Evolutionary conservation across 1,139 yeast species (phyloP).

Genomic region (Scheffersomyces cryptocercus): DNA sequence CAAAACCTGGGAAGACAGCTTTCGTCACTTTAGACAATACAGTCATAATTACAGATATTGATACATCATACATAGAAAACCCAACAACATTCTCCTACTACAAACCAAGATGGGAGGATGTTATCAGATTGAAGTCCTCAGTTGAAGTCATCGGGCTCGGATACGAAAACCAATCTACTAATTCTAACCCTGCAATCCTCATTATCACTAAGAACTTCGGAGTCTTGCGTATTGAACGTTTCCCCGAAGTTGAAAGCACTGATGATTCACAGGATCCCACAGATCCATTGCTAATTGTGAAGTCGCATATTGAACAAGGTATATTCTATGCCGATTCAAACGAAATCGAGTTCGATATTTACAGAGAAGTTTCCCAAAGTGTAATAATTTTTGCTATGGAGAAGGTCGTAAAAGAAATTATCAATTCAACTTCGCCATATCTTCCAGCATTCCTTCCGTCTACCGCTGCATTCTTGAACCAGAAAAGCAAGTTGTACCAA

Average conservation of each 20-base stretch:
- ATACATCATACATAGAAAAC: constrained; percentile 36
- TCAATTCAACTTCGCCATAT: constrained; percentile 45
- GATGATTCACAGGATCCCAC: constrained; percentile 7
- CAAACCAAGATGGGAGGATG: constrained; percentile 78
- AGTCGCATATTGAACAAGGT: constrained; percentile 80
- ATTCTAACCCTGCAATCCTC: constrained; percentile 42
- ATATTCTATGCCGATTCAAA: constrained; percentile 55
- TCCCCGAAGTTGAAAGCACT: constrained; percentile 19
- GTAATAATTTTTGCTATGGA: constrained; percentile 51
- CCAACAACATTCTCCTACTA: constrained; percentile 38
- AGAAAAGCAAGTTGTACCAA: constrained; percentile 26
- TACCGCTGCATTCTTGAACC: constrained; percentile 23
- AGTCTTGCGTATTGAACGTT: constrained; percentile 59
- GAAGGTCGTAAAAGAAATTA: constrained; percentile 54
- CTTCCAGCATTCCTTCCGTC: constrained; percentile 32
- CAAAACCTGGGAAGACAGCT: constrained; percentile 62
- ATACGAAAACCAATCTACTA: constrained; percentile 39
- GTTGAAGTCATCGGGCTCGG: constrained; percentile 65
- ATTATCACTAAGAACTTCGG: constrained; percentile 63
- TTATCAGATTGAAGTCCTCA: constrained; percentile 54
- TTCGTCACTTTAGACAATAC: constrained; percentile 63
- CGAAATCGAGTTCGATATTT: constrained; percentile 57
- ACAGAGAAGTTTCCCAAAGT: constrained; percentile 31
- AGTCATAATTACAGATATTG: constrained; percentile 65
- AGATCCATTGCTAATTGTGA: constrained; percentile 46